phyloP scores from a whole-genome alignment of 306 rosid species.

The Inga laurina region DNA sequence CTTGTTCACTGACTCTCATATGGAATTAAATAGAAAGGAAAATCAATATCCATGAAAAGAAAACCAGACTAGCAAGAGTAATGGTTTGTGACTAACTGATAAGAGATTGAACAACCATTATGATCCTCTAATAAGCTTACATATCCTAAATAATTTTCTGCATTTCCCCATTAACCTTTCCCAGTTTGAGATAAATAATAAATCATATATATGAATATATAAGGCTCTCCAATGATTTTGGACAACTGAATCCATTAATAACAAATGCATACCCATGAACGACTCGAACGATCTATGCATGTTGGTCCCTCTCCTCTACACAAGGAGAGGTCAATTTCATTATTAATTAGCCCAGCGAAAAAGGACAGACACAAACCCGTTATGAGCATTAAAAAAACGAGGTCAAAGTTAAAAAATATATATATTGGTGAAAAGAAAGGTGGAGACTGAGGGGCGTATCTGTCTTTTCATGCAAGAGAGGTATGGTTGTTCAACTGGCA shows the following conservation, averaged over 20 bases:
- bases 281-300: neutral
- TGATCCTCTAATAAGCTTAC: neutral
- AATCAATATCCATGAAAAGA: neutral
- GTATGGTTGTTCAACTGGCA: neutral
- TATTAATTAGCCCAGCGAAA: neutral
- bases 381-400: neutral
- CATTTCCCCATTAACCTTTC: neutral
- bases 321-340: neutral
- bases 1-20: neutral
- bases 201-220: neutral
- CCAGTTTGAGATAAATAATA: neutral
- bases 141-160: neutral
- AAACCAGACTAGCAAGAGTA: neutral
- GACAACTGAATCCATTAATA: neutral
- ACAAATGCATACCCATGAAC: neutral
- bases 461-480: constrained; percentile 1
- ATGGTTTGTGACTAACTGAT: neutral
- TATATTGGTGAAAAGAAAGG: neutral
- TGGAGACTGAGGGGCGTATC: neutral
- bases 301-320: neutral
- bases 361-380: neutral
- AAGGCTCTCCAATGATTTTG: neutral
- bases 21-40: neutral
- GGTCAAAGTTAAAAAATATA: neutral
- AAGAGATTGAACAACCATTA: neutral